Conservation (phyloP, 179 eudicot genomes). For the Silene noctiflora region DNA sequence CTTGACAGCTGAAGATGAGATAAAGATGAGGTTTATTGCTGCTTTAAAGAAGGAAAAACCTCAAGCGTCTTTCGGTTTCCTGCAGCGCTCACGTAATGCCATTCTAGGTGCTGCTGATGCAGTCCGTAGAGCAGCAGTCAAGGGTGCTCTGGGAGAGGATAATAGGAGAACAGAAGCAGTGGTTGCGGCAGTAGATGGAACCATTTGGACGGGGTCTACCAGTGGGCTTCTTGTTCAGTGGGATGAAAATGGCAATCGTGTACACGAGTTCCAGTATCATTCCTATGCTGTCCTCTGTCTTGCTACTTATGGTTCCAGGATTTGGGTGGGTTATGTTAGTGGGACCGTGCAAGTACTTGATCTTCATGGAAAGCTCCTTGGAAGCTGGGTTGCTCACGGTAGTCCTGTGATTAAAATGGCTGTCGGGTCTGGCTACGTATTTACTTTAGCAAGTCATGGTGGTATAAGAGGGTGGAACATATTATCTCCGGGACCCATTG, state of each 20-base stretch:
- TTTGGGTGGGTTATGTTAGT: slow-evolving; percentile 90
- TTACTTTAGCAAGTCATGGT: slow-evolving; percentile 83
- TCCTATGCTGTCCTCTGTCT: slow-evolving; percentile 59
- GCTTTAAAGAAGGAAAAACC: slow-evolving; percentile 64
- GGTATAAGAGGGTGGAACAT: slow-evolving; percentile 91
- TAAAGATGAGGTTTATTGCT: slow-evolving; percentile 54
- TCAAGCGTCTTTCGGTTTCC: slow-evolving; percentile 58
- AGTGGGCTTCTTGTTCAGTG: slow-evolving; percentile 84
- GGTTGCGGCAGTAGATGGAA: slow-evolving; percentile 58
- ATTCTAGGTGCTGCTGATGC: slow-evolving; percentile 97
- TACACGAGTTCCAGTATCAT: slow-evolving; percentile 66
- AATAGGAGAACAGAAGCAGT: slow-evolving; percentile 70
- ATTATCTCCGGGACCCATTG: slow-evolving; percentile 81
- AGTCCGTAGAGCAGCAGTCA: slow-evolving; percentile 86
- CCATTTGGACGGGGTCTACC: slow-evolving; percentile 76
- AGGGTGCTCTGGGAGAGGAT: slow-evolving; percentile 85
- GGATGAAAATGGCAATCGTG: slow-evolving; percentile 92
- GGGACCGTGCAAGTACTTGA: slow-evolving; percentile 73
- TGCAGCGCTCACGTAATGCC: slow-evolving; percentile 94
- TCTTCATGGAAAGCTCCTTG: slow-evolving; percentile 69
- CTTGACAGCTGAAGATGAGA: slow-evolving; percentile 57
- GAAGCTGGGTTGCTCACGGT: slow-evolving; percentile 75
- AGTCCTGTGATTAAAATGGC: slow-evolving; percentile 65
- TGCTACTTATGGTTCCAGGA: slow-evolving; percentile 61
- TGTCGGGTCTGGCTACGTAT: slow-evolving; percentile 68